phyloP scores from a whole-genome alignment of 148 eudicot species.

The Rhododendron simsii region DNA sequence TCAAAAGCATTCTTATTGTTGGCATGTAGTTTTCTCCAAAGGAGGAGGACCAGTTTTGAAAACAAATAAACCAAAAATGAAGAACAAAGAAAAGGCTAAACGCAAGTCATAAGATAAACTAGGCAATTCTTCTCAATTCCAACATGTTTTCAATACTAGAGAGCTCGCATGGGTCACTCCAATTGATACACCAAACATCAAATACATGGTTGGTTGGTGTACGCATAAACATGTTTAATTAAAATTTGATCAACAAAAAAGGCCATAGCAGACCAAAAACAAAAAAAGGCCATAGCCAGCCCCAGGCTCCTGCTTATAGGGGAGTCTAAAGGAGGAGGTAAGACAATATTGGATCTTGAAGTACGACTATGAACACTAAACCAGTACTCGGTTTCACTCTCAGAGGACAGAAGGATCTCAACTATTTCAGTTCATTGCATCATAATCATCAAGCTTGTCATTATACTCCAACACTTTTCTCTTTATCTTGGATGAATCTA shows the following conservation, averaged over 20 bases:
- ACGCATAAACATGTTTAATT: neutral
- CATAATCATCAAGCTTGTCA: constrained; percentile 84
- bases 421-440: constrained; percentile 42
- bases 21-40: neutral
- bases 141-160: neutral
- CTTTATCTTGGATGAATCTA: constrained; percentile 83
- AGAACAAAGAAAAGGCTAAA: neutral
- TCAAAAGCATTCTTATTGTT: neutral
- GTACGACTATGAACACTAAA: neutral
- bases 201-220: neutral
- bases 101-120: neutral
- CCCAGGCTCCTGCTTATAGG: neutral
- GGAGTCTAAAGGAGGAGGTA: neutral
- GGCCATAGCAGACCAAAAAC: neutral
- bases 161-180: neutral
- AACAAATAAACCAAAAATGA: neutral
- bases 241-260: neutral
- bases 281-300: neutral
- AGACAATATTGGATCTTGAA: neutral
- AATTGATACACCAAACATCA: neutral
- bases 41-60: neutral
- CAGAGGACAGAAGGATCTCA: neutral
- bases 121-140: neutral
- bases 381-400: neutral
- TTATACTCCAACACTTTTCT: constrained; percentile 70